These are phyloP conservation scores for Fusarium sp. DNA, from an alignment of 2,329 filamentous ascomycete genomes.

Conservation along the genomic window DNA sequence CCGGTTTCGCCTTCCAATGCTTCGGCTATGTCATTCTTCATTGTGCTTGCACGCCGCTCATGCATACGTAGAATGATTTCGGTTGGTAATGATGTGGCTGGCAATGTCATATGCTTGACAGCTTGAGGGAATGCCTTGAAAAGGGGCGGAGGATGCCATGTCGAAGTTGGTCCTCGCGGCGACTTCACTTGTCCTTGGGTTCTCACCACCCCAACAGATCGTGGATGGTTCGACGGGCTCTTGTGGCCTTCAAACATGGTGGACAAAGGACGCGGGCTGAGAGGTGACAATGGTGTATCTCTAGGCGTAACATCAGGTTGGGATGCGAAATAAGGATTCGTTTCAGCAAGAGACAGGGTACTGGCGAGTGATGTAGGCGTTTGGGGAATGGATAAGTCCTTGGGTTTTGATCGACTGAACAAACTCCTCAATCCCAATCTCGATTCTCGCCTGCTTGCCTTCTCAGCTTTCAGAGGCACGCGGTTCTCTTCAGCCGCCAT, in stretches of 20 bases:
- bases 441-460: constrained; percentile 62
- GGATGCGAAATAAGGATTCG: constrained; percentile 59
- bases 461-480: constrained; percentile 59
- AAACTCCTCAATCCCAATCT: constrained; percentile 64
- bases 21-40: constrained; percentile 36
- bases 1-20: constrained; percentile 20
- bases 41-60: constrained; percentile 57
- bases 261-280: constrained; percentile 43
- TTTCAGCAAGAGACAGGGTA: constrained; percentile 61
- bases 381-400: constrained; percentile 51
- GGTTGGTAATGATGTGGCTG: constrained; percentile 74
- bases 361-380: constrained; percentile 54
- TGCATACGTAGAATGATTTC: constrained; percentile 76
- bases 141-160: constrained; percentile 79
- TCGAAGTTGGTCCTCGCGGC: constrained; percentile 53
- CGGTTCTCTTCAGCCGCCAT: constrained; percentile 52
- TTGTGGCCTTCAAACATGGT: constrained; percentile 43
- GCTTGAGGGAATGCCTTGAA: constrained; percentile 91
- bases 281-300: constrained; percentile 47
- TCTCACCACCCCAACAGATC: constrained; percentile 21
- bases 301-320: constrained; percentile 55
- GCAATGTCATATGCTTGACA: constrained; percentile 78
- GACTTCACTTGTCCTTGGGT: constrained; percentile 37
- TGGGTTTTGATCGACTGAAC: constrained; percentile 61
- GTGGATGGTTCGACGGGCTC: constrained; percentile 25